Conservation (phyloP, 2,329 filamentous ascomycete species). For the Fusarium camptoceras region DNA sequence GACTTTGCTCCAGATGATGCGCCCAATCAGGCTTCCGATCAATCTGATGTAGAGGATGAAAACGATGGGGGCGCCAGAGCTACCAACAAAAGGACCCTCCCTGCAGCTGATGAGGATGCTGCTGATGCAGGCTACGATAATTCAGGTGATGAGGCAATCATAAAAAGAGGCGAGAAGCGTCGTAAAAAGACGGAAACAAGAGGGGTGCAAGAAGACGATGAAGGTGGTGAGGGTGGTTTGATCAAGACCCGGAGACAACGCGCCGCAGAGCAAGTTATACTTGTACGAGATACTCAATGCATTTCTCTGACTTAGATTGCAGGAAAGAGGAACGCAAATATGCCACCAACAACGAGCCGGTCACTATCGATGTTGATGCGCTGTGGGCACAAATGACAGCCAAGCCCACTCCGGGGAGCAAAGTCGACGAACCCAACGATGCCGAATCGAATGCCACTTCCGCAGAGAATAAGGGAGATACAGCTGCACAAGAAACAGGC, state of each 20-base stretch:
- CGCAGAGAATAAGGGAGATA: conserved; percentile 10
- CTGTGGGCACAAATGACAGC: conserved; percentile 76
- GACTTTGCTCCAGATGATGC: conserved; percentile 75
- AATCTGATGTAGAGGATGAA: conserved; percentile 63
- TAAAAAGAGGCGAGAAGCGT: conserved; percentile 69
- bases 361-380: conserved; percentile 78
- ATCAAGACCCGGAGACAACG: conserved; percentile 80
- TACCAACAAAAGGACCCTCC: conserved; percentile 43
- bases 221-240: conserved; percentile 70
- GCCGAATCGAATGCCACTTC: conserved; percentile 7
- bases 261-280: conserved; percentile 67
- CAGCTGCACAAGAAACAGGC: conserved; percentile 11
- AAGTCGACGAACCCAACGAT: conserved; percentile 14
- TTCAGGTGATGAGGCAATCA: conserved; percentile 79
- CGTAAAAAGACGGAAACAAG: conserved; percentile 59
- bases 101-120: conserved; percentile 36
- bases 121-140: conserved; percentile 69
- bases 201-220: conserved; percentile 57
- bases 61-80: conserved; percentile 53
- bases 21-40: conserved; percentile 60
- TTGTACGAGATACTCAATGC: neutral
- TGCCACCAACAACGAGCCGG: conserved; percentile 64
- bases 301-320: conserved; percentile 18
- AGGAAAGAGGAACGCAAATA: conserved; percentile 70
- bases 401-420: conserved; percentile 43